Evolutionary conservation across 345 rosid genomes (phyloP), one percentile per base, ranked within the genome.

Genomic region (Ricinus communis): DNA sequence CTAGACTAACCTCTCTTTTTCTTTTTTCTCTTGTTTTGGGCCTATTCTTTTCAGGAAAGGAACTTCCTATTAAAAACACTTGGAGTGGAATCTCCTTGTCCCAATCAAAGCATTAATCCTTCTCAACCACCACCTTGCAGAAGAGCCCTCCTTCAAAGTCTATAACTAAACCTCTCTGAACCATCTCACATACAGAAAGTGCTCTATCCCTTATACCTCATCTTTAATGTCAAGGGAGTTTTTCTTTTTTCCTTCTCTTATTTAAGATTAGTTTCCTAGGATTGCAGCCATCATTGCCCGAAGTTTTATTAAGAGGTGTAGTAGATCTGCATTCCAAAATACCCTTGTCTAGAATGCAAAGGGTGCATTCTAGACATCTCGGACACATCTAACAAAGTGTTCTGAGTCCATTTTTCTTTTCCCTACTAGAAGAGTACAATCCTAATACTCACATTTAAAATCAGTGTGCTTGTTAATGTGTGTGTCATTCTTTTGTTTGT

Each of bases 131-230:
- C 98, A 8, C 84, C 90, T 76, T 94, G 98, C 95, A 91, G 87
- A 88, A 80, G 98, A 80, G 95, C 89, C 79, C 97, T 94, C 77
- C 97, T 94, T 38, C 94, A 87, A 68, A 91, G 97, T 80, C 85
- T 94, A 81, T 94, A 70, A 87, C 62, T 57, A 66, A 43, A 65
- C 74, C 50, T 73, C 75, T 74, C 63, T 76, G 63, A 81, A 69
- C 59, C 77, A 60, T 74, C 76, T 80, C 76, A 68, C 72, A 66
- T 53, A 71, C 63, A 64, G 45, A 71, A 72, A 55, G 62, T 47
- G 58, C 71, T 59, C 74, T 66, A 77, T 80, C 52, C 53, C 9
- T 68, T 38, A 27, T 53, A 76, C 58, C 71, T 56, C 66, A 56
- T 55, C 76, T 71, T 49, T 66, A 67, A 57, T 70, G 72, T 72